Conservation (phyloP, 345 rosid genomes). For the Bruguiera sexangula region DNA sequence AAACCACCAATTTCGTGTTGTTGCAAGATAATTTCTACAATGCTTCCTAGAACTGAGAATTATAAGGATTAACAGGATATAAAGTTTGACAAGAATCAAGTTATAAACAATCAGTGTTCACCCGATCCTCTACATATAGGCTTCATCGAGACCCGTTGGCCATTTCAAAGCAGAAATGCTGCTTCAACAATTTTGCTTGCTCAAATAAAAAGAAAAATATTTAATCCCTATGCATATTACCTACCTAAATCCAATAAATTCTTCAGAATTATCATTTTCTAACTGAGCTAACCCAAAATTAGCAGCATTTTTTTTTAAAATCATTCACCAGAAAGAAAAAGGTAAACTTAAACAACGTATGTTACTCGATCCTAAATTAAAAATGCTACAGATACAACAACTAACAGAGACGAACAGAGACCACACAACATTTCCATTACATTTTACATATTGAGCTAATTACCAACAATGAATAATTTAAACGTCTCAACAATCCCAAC, state of each 20-base stretch:
- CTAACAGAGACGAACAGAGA: neutral
- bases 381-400: no score
- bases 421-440: neutral
- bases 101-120: neutral
- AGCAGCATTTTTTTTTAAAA: no score
- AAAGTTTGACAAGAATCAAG: neutral
- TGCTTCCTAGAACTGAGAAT: neutral
- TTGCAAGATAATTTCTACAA: neutral
- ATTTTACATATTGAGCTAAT: neutral
- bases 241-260: no score
- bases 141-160: neutral
- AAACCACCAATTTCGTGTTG: neutral
- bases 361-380: no score
- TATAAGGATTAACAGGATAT: neutral
- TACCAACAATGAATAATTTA: neutral
- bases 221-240: neutral
- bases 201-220: neutral
- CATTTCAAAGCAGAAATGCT: no score
- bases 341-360: no score
- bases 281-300: no score
- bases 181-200: neutral
- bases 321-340: no score
- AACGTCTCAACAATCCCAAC: neutral
- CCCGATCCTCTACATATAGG: neutral
- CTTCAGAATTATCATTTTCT: no score